Conservation (phyloP, 495 filamentous ascomycete species). For the Gamarada debralockiae region DNA sequence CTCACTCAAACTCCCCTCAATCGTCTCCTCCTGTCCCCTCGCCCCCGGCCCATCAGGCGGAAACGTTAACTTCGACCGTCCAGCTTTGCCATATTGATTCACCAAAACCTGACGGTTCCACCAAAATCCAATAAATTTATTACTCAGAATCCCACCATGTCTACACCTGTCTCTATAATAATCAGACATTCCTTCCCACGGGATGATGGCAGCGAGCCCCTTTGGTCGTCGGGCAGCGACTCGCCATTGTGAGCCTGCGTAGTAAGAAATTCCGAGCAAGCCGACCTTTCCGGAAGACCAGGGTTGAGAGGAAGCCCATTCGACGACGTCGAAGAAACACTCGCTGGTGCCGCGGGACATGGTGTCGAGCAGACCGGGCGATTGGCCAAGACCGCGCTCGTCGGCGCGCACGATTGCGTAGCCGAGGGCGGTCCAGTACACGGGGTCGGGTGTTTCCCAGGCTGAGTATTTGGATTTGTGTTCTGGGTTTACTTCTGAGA, state of each 20-base stretch:
- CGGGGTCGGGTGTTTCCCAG: conserved; percentile 45
- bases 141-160: conserved; percentile 62
- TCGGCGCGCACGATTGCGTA: conserved; percentile 43
- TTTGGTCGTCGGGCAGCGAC: conserved; percentile 36
- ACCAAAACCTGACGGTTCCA: conserved; percentile 55
- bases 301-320: conserved; percentile 32
- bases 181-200: conserved; percentile 42
- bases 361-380: conserved; percentile 34
- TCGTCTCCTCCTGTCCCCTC: conserved; percentile 45
- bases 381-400: conserved; percentile 36
- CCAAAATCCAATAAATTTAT: conserved; percentile 56
- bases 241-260: conserved; percentile 31
- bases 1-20: conserved; percentile 47
- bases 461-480: conserved; percentile 28
- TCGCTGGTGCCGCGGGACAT: conserved; percentile 38
- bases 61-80: conserved; percentile 15
- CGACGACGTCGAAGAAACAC: conserved; percentile 41
- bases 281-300: conserved; percentile 45
- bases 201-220: conserved; percentile 36
- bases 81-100: conserved; percentile 56
- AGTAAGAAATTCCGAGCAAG: conserved; percentile 40
- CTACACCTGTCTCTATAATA: conserved; percentile 33
- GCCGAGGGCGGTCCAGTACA: conserved; percentile 34
- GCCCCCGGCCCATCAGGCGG: conserved; percentile 37
- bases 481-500: conserved; percentile 42